These are phyloP conservation scores for Penicillium sp. DNA, from an alignment of 2,329 filamentous ascomycete species.

Conservation along the genomic window DNA sequence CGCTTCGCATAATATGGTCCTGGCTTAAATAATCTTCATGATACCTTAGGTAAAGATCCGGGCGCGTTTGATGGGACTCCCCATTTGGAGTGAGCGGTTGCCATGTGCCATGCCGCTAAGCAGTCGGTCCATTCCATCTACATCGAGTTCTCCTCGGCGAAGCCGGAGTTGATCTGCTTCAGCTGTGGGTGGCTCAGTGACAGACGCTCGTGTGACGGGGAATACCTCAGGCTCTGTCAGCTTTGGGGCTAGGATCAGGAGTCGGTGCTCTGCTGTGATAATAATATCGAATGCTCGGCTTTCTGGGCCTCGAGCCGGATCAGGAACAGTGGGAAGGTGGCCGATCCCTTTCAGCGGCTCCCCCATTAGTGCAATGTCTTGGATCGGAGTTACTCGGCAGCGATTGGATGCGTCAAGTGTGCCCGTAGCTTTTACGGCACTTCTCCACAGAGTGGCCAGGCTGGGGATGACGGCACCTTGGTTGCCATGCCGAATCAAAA, in stretches of 20 bases:
- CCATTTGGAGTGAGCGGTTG: slow-evolving; percentile 36
- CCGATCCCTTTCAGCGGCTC: slow-evolving; percentile 46
- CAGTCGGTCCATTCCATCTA: slow-evolving; percentile 54
- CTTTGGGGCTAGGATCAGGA: slow-evolving; percentile 43
- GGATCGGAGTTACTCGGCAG: slow-evolving; percentile 45
- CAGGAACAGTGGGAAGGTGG: slow-evolving; percentile 39
- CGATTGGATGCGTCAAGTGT: slow-evolving; percentile 46
- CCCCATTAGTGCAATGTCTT: slow-evolving; percentile 45
- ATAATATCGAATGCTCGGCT: slow-evolving; percentile 43
- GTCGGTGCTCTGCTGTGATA: slow-evolving; percentile 46
- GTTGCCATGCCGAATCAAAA: slow-evolving; percentile 49
- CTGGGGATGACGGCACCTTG: slow-evolving; percentile 50
- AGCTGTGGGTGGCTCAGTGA: slow-evolving; percentile 25
- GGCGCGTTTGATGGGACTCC: slow-evolving; percentile 43
- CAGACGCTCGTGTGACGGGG: slow-evolving; percentile 14
- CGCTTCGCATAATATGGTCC: slow-evolving; percentile 20
- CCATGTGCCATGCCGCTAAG: slow-evolving; percentile 48
- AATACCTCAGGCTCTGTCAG: slow-evolving; percentile 33
- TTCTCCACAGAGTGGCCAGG: slow-evolving; percentile 51
- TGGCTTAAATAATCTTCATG: not conserved
- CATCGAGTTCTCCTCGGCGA: slow-evolving; percentile 49
- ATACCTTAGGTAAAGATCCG: slow-evolving; percentile 40
- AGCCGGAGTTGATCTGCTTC: slow-evolving; percentile 50
- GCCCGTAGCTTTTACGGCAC: slow-evolving; percentile 41
- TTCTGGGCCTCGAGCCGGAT: slow-evolving; percentile 29